These are phyloP conservation scores for Voacanga thouarsii DNA, from an alignment of 257 asterid genomes.

Conservation along the genomic window DNA sequence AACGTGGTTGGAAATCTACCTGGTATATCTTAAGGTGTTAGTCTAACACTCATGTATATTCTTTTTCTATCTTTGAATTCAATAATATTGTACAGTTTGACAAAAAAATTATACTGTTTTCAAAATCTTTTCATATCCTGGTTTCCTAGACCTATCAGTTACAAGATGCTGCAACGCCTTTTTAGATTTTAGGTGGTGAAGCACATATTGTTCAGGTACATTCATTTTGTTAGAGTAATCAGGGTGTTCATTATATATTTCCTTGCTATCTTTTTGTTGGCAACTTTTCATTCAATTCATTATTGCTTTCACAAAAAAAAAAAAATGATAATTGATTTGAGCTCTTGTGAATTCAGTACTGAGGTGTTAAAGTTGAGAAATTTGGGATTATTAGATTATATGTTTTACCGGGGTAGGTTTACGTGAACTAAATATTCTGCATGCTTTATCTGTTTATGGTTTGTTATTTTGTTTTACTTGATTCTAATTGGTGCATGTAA, in stretches of 20 bases:
- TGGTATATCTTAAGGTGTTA: background rate
- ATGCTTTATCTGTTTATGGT: background rate
- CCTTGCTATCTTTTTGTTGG: slow-evolving; percentile 12
- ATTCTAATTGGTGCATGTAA: background rate
- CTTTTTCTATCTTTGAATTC: background rate
- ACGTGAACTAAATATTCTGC: background rate
- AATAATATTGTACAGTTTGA: background rate
- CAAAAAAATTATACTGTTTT: background rate
- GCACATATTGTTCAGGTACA: slow-evolving; percentile 99
- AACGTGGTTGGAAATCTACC: background rate
- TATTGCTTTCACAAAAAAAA: background rate
- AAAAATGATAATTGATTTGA: too few relatives aligned
- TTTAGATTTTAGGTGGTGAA: slow-evolving; percentile 97
- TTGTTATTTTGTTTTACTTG: background rate
- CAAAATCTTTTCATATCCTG: background rate
- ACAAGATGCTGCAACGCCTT: slow-evolving; percentile 93
- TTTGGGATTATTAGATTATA: background rate
- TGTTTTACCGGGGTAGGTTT: background rate
- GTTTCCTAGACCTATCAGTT: background rate
- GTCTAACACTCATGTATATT: background rate
- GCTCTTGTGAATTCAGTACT: background rate
- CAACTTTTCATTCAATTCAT: background rate
- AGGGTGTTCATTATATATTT: slow-evolving; percentile 6
- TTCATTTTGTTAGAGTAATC: background rate
- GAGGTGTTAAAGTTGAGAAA: background rate